Percentiles rank a stretch among this genome's conserved stretches.
phyloP scores from a whole-genome alignment of 768 basidiomycete genomes.

The Psilocybe cubensis region DNA sequence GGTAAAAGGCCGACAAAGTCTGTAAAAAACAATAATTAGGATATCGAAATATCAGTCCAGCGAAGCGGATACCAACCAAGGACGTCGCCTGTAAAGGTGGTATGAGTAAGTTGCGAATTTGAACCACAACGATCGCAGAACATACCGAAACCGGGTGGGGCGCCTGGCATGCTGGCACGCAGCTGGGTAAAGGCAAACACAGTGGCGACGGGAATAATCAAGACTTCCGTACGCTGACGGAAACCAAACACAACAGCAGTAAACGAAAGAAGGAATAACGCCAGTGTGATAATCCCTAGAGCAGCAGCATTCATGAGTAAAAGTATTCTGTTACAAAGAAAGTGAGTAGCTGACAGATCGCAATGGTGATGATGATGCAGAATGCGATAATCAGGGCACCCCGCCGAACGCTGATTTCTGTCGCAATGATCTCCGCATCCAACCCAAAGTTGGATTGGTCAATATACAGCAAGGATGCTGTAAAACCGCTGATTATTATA shows the following conservation, averaged over 20 bases:
- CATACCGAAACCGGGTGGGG: constrained; percentile 24
- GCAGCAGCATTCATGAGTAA: background rate
- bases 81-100: background rate
- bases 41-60: background rate
- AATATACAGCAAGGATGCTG: background rate
- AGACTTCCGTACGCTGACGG: constrained; percentile 19
- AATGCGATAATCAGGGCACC: constrained; percentile 19
- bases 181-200: constrained; percentile 26
- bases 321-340: background rate
- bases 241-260: constrained; percentile 25
- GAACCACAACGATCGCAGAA: constrained; percentile 4
- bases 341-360: constrained; percentile 13
- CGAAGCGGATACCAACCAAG: background rate
- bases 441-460: background rate
- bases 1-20: constrained; percentile 25
- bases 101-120: background rate
- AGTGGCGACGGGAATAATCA: constrained; percentile 23
- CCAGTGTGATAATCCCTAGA: constrained; percentile 20
- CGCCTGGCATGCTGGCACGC: constrained; percentile 26
- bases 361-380: constrained; percentile 15
- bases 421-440: background rate
- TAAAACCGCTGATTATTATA: background rate
- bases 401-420: constrained; percentile 9
- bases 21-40: background rate
- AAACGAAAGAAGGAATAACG: constrained; percentile 19